Evolutionary conservation across 1,284 basidiomycete species (phyloP).

Genomic region (Ganoderma meredithae): DNA sequence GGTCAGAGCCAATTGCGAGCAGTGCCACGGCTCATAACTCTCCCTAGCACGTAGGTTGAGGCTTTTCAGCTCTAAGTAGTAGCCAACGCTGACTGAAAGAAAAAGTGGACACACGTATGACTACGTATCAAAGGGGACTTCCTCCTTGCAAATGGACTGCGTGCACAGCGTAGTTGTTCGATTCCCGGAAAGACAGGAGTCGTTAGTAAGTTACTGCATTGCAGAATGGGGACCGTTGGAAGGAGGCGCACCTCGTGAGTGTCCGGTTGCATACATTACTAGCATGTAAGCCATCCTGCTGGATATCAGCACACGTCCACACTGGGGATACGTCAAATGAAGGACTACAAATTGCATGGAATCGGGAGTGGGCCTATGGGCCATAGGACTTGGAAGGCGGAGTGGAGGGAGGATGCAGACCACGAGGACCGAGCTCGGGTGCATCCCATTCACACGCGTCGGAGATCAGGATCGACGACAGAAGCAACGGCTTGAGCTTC

Average conservation of each 20-base stretch:
- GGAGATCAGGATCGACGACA: neutral
- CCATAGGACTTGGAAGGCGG: neutral
- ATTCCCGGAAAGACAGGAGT: neutral
- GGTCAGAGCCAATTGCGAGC: neutral
- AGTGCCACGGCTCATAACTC: neutral
- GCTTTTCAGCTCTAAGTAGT: neutral
- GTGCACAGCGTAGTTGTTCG: neutral
- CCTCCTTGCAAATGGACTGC: neutral
- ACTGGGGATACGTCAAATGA: too few species aligned
- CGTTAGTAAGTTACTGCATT: neutral
- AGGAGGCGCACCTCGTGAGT: neutral
- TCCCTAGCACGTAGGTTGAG: neutral
- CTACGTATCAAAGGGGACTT: neutral
- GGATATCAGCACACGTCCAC: neutral
- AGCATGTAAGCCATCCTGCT: neutral
- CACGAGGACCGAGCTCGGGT: neutral
- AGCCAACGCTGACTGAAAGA: too few species aligned
- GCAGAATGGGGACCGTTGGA: neutral
- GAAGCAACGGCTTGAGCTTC: neutral
- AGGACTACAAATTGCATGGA: neutral
- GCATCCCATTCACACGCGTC: constrained; percentile 1
- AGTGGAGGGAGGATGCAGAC: neutral
- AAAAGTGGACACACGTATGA: neutral
- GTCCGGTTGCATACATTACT: neutral
- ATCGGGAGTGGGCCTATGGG: neutral